Base-by-base conservation (phyloP, 129 eudicot species). In the Saussurea involucrata region DNA sequence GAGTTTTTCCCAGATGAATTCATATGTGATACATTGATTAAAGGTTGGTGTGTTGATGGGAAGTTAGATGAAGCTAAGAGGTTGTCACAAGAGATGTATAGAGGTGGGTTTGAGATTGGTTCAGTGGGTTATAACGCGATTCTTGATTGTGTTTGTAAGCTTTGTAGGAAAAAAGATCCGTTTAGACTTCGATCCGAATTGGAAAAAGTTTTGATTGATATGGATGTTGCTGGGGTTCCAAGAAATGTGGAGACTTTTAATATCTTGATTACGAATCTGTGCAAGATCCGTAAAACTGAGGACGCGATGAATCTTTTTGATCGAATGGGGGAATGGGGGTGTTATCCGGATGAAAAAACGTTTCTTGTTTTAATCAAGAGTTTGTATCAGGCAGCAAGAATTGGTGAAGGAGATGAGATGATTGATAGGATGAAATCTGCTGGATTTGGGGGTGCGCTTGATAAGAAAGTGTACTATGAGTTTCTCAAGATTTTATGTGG, bases 321-420 rank as follows among this genome's bases (percentile, higher is more conserved):
- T 53, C 82, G 96, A 73, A 95, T 95, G 96, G 90, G n/a, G 7
- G 97, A 91, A 42, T 92, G 99, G 99, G 97, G 97, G 58, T 91
- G 97, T 83, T 77, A 34, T 64, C 99, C 97, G 1, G 85, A 95
- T 72, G 96, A 84, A 24, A 77, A 90, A n/a, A 92, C 99, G 0
- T 92, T 87, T 85, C 83, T 95, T 82, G 75, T 82, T 65, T 36
- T 95, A n/a, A 88, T 88, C 53, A 89, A 76, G 82, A 92, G 99
- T 77, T 79, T 95, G 78, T 95, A 92, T 89, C 97, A 95, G 82
- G 99, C 95, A 76, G 99, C 99, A 0, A 83, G 99, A 68, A 71
- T 90, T 4, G 97, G 94, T 0, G 99, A 95, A 44, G 99, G 98
- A 0, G 96, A 95, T 66, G 97, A 94, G 75, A 91, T 95, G 96